Evolutionary conservation across 2,329 filamentous ascomycete species (phyloP).

Genomic region (Diaporthe vaccinii): DNA sequence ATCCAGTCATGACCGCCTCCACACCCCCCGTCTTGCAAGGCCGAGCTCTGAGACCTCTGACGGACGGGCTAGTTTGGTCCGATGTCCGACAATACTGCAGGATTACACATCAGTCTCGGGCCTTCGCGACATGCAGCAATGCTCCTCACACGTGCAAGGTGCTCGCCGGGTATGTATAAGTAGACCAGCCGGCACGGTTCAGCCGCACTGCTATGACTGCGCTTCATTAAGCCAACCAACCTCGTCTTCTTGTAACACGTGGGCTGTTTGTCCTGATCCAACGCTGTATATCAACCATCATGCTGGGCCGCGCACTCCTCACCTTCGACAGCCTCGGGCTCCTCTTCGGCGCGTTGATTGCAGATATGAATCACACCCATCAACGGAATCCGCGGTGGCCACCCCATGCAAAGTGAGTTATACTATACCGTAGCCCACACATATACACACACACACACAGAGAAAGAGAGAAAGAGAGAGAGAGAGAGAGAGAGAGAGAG

Average conservation of each 20-base stretch:
- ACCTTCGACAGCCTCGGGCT: slow-evolving; percentile 55
- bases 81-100: slow-evolving; percentile 10
- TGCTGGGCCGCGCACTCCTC: slow-evolving; percentile 57
- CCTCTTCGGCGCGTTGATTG: slow-evolving; percentile 54
- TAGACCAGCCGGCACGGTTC: background rate
- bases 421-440: background rate
- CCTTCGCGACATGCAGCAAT: background rate
- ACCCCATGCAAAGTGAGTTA: slow-evolving; percentile 59
- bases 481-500: too few relatives aligned
- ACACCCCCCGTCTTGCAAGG: background rate
- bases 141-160: background rate
- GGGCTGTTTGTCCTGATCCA: background rate
- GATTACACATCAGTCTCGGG: slow-evolving; percentile 16
- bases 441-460: background rate
- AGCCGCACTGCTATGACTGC: background rate
- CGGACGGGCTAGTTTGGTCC: slow-evolving; percentile 11
- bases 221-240: background rate
- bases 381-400: slow-evolving; percentile 60
- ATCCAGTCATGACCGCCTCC: background rate
- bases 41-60: slow-evolving; percentile 16
- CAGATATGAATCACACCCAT: slow-evolving; percentile 57
- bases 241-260: background rate
- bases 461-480: too few relatives aligned
- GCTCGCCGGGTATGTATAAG: slow-evolving; percentile 5
- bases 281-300: slow-evolving; percentile 37